These are phyloP conservation scores for Aureobasidium vineae DNA, from an alignment of 2,329 filamentous ascomycete species.

Conservation along the genomic window DNA sequence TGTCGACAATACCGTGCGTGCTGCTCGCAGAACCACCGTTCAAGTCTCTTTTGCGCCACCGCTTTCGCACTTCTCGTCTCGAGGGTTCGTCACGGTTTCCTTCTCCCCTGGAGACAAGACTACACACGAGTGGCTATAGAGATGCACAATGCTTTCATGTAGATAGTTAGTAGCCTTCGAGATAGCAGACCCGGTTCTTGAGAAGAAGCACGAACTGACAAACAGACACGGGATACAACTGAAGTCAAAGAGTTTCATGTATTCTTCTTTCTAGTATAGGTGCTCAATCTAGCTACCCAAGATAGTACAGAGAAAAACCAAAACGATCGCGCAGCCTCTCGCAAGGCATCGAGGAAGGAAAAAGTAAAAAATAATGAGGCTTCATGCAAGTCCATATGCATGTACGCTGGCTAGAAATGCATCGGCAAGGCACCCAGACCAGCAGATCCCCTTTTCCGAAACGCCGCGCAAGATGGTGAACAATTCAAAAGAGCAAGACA, in stretches of 20 bases:
- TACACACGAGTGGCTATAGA: too few species aligned
- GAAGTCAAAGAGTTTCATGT: neutral
- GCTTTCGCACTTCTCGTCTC: too few species aligned
- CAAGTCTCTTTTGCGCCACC: too few species aligned
- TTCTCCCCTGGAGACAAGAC: too few species aligned
- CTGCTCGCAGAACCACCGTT: too few species aligned
- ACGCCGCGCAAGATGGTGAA: conserved; percentile 3
- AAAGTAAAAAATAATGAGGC: neutral
- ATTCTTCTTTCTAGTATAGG: neutral
- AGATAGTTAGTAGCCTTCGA: too few species aligned
- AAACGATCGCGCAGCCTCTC: neutral
- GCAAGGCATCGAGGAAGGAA: neutral
- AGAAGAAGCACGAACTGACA: neutral
- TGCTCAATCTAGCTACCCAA: neutral
- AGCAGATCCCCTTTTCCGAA: neutral
- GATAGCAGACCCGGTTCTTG: too few species aligned
- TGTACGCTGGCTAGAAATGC: conserved; percentile 4
- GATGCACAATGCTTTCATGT: neutral
- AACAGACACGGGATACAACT: neutral
- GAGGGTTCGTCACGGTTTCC: too few species aligned
- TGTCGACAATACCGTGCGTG: too few species aligned
- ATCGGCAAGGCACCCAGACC: neutral
- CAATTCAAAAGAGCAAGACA: neutral
- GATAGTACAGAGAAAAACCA: neutral
- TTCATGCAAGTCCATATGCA: neutral